A percentile compares a stretch with the other conserved stretches of the same genome.
Evolutionary conservation across 2,329 filamentous ascomycete species (phyloP).

Genomic region (Apiospora saccharicola): DNA sequence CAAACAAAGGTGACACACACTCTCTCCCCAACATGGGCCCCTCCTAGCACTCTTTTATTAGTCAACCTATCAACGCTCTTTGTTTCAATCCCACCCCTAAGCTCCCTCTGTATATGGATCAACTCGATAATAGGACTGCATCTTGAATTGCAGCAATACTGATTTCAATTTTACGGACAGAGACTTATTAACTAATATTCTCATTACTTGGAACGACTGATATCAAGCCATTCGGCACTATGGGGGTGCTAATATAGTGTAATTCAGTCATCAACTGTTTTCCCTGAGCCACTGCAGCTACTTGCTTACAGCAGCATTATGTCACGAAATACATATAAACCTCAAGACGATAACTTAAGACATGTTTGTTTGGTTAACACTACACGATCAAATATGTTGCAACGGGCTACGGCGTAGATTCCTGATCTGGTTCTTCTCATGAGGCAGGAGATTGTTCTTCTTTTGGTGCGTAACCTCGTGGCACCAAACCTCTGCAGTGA

Average conservation of each 20-base stretch:
- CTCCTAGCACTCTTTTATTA: not conserved
- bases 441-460: not conserved
- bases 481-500: slow-evolving; percentile 4
- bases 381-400: not conserved
- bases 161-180: too few species aligned
- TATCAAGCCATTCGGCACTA: not conserved
- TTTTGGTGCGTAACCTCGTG: slow-evolving; percentile 5
- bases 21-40: not conserved
- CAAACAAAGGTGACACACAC: slow-evolving; percentile 26
- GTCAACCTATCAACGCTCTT: slow-evolving; percentile 24
- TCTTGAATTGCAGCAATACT: not conserved
- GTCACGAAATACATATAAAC: not conserved
- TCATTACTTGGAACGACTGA: not conserved
- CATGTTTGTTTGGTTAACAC: not conserved
- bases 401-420: not conserved
- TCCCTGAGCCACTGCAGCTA: not conserved
- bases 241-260: not conserved
- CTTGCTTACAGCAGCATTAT: not conserved
- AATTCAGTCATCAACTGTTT: not conserved
- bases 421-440: not conserved
- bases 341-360: not conserved
- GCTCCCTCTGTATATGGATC: not conserved
- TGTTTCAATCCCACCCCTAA: not conserved
- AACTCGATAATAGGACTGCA: not conserved
- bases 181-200: not conserved